These are phyloP conservation scores for Zasmidium citrigriseum DNA, from an alignment of 2,329 filamentous ascomycete genomes.

Conservation along the genomic window DNA sequence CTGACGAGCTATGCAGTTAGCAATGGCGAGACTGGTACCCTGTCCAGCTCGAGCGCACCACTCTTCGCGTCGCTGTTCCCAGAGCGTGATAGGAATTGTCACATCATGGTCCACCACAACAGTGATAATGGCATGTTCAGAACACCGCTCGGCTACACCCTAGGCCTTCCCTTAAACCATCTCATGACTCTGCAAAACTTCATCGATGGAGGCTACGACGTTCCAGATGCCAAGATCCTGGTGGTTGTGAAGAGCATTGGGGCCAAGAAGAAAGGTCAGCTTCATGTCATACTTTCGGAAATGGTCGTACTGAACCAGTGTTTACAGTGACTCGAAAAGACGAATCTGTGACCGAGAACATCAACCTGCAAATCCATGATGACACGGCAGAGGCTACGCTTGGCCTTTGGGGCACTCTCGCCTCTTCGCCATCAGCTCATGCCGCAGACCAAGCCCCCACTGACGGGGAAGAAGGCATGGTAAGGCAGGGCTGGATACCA, in stretches of 20 bases:
- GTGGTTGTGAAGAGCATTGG: slow-evolving; percentile 62
- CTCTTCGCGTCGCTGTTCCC: slow-evolving; percentile 60
- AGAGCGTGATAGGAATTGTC: slow-evolving; percentile 55
- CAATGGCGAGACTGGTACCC: slow-evolving; percentile 44
- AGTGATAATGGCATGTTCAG: slow-evolving; percentile 49
- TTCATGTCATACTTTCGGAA: not conserved
- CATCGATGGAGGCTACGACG: slow-evolving; percentile 56
- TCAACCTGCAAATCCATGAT: slow-evolving; percentile 59
- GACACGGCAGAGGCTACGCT: slow-evolving; percentile 56
- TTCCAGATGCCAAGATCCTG: slow-evolving; percentile 53
- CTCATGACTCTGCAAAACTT: slow-evolving; percentile 61
- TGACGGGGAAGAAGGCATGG: slow-evolving; percentile 9
- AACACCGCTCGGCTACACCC: slow-evolving; percentile 47
- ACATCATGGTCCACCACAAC: slow-evolving; percentile 56
- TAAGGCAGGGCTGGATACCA: slow-evolving; percentile 27
- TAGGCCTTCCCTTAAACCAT: slow-evolving; percentile 41
- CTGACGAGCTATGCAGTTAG: slow-evolving; percentile 39
- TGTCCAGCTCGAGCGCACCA: slow-evolving; percentile 47
- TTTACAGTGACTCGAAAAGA: slow-evolving; percentile 50
- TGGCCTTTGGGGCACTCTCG: slow-evolving; percentile 57
- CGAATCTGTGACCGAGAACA: slow-evolving; percentile 46
- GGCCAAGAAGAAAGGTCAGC: slow-evolving; percentile 50
- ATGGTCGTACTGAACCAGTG: slow-evolving; percentile 6
- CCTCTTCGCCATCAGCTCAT: slow-evolving; percentile 29
- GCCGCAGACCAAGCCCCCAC: slow-evolving; percentile 2